Base-by-base conservation (phyloP, 768 basidiomycete species). In the Podaxis mareebaensis region DNA sequence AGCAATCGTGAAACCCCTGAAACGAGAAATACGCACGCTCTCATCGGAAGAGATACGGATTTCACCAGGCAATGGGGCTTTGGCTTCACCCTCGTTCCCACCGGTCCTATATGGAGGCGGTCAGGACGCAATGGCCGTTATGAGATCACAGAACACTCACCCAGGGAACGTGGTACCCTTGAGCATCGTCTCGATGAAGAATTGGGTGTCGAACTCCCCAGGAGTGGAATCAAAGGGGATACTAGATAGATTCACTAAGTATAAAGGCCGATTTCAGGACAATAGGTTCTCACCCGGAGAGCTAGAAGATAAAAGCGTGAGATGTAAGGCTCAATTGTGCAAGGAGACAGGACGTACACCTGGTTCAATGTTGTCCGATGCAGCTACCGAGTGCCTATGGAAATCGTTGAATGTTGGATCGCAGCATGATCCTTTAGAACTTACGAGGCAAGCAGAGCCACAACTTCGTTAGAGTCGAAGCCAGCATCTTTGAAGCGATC, bases 161-260 rank as follows among this genome's bases (percentile, higher is more conserved):
- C 81, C 80, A 63, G 78, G 78, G 71, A 78, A 78, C 3, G 67
- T 26, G 13, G 76, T 79, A 4, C 82, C 80, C 20, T 77, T 75
- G 36, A 85, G 76, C 63, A 62, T 44, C 1, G 61, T 62, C 22
- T 84, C 81, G 44, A 83, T 68, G 69, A 77, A 82, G 66, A 82
- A 72, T 67, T 83, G 81, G 12, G 76, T 78, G 66, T 83, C 81
- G 49, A 81, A 81, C 15, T 72, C 56, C 3, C 67, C 65, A 1
- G 80, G 82, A 6, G 81, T 82, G 1, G 80, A 77, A 67, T 84
- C 82, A 69, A 84, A 80, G 1, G 81, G 79, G n/a, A 62, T 5
- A 48, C 61, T 62, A 62, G 52, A 33, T 22, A 28, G 60, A 28
- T n/a, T 38, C 28, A 30, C 30, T 61, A 36, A 44, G 20, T 36